Evolutionary conservation across 345 rosid species (phyloP).

Genomic region (Aquilaria malaccensis): DNA sequence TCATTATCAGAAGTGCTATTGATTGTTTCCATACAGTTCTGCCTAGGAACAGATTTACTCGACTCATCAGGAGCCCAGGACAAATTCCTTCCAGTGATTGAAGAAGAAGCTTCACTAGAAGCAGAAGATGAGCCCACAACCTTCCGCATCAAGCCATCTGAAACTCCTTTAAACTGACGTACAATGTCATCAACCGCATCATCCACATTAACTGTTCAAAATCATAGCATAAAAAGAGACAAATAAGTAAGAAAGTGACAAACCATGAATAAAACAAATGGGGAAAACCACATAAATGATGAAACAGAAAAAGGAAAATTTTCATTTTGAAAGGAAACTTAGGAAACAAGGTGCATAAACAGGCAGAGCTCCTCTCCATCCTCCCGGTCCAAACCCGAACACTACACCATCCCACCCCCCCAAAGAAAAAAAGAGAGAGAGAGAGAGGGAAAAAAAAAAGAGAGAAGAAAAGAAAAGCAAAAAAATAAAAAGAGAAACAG

Average conservation of each 20-base stretch:
- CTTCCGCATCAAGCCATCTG: slow-evolving; percentile 79
- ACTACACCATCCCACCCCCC: too few species aligned
- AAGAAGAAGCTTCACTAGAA: slow-evolving; percentile 26
- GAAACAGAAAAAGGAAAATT: too few species aligned
- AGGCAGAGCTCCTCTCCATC: too few species aligned
- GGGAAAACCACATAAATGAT: too few species aligned
- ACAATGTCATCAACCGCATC: slow-evolving; percentile 93
- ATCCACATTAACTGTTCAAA: slow-evolving; percentile 71
- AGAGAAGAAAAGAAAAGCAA: too few species aligned
- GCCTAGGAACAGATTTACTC: slow-evolving; percentile 21
- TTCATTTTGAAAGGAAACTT: too few species aligned
- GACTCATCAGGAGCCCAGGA: slow-evolving; percentile 58
- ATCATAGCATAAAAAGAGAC: neutral
- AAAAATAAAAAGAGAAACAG: too few species aligned
- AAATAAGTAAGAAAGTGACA: too few species aligned
- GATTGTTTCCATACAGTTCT: slow-evolving; percentile 27
- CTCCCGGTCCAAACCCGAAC: too few species aligned
- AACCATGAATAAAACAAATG: neutral
- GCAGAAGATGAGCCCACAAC: slow-evolving; percentile 52
- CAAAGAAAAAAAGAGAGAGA: too few species aligned
- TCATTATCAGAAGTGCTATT: slow-evolving; percentile 63
- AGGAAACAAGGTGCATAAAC: too few species aligned
- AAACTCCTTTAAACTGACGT: slow-evolving; percentile 82
- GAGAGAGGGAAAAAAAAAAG: too few species aligned
- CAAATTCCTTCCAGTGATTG: slow-evolving; percentile 27